Evolutionary conservation across 371 early-diverging fungal genomes (phyloP).

Genomic region (Mortierella sp.): DNA sequence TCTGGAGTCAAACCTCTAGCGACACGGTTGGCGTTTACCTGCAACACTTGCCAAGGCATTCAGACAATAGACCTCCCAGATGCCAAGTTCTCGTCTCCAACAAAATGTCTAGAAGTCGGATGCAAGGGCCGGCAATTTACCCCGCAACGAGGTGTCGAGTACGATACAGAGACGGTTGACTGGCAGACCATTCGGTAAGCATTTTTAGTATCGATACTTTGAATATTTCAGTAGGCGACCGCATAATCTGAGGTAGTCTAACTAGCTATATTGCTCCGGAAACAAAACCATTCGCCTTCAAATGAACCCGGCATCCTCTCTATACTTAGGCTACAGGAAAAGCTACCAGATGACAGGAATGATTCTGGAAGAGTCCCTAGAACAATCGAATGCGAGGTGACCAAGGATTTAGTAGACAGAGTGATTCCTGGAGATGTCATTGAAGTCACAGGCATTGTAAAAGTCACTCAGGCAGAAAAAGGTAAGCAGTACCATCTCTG

Average conservation of each 20-base stretch:
- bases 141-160: constrained; percentile 57
- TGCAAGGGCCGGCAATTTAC: constrained; percentile 61
- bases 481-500: constrained; percentile 37
- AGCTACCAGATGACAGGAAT: constrained; percentile 74
- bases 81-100: constrained; percentile 57
- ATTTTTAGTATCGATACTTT: not conserved
- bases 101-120: constrained; percentile 55
- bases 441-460: constrained; percentile 91
- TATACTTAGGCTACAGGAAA: constrained; percentile 71
- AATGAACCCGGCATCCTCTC: not conserved
- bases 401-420: constrained; percentile 95
- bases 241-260: too few species aligned
- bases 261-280: too few species aligned
- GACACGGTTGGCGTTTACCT: constrained; percentile 59
- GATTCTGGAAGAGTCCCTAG: constrained; percentile 97
- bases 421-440: constrained; percentile 99
- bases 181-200: constrained; percentile 73
- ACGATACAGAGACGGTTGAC: constrained; percentile 66
- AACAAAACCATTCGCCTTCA: not conserved
- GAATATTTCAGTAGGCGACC: not conserved
- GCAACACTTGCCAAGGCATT: constrained; percentile 54
- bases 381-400: constrained; percentile 94
- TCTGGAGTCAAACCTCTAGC: constrained; percentile 59
- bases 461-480: constrained; percentile 73
- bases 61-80: constrained; percentile 58